phyloP scores from a whole-genome alignment of 495 filamentous ascomycete species.

The Copromyces sp. region DNA sequence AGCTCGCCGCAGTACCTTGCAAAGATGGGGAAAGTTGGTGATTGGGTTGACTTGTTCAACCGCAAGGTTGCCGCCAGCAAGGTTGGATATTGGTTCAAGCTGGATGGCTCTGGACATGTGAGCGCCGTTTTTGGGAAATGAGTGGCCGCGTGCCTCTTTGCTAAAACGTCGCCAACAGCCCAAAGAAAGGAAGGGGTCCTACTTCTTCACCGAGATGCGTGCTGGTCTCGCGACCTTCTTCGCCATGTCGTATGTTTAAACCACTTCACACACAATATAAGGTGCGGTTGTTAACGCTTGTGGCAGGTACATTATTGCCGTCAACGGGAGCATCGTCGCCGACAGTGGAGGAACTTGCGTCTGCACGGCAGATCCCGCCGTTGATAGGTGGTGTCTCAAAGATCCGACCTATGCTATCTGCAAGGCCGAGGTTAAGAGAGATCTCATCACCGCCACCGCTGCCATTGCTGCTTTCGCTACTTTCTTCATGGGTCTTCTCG shows the following conservation, averaged over 20 bases:
- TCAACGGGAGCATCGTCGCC: conserved; percentile 61
- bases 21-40: conserved; percentile 20
- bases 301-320: conserved; percentile 49
- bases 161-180: conserved; percentile 47
- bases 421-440: conserved; percentile 55
- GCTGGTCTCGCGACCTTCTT: conserved; percentile 76
- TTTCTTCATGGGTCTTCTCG: conserved; percentile 67
- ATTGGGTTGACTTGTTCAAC: conserved; percentile 45
- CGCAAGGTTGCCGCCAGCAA: conserved; percentile 43
- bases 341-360: conserved; percentile 54
- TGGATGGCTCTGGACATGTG: conserved; percentile 68
- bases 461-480: conserved; percentile 60
- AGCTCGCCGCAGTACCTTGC: not conserved
- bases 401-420: conserved; percentile 53
- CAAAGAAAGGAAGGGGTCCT: conserved; percentile 59
- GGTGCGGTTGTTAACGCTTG: not conserved
- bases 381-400: conserved; percentile 36
- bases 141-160: not conserved
- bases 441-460: conserved; percentile 70
- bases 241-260: conserved; percentile 60
- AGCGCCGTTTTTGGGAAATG: conserved; percentile 18
- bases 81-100: conserved; percentile 61
- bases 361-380: conserved; percentile 36
- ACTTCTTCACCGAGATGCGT: conserved; percentile 69
- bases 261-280: not conserved